A percentile compares a stretch with the other conserved stretches of the same genome.
phyloP scores from a whole-genome alignment of 1,284 basidiomycete species.

The Apiotrichum gamsii region DNA sequence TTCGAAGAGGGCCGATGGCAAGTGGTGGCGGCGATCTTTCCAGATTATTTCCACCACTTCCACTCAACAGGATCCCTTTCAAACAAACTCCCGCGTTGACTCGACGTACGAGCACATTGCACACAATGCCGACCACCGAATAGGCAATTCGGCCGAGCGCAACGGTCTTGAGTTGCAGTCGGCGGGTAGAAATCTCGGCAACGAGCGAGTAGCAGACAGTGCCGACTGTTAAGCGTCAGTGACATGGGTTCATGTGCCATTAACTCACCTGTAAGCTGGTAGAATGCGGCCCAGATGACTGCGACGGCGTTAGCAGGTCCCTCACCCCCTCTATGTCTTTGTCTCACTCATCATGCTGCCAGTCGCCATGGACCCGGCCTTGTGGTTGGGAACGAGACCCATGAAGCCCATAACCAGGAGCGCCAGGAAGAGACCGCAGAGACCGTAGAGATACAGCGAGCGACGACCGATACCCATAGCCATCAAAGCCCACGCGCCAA shows the following conservation, averaged over 20 bases:
- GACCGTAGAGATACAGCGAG: constrained; percentile 49
- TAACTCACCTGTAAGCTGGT: too few species aligned
- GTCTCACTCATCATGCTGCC: too few species aligned
- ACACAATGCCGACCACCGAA: constrained; percentile 47
- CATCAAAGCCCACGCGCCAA: constrained; percentile 45
- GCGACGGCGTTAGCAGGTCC: too few species aligned
- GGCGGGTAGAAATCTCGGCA: constrained; percentile 50
- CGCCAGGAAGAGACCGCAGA: constrained; percentile 21
- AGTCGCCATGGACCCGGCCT: constrained; percentile 29
- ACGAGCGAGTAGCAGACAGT: constrained; percentile 45
- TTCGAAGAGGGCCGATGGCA: too few species aligned
- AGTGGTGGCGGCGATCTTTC: too few species aligned
- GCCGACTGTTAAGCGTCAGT: constrained; percentile 36
- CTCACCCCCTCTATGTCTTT: too few species aligned
- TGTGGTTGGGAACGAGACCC: constrained; percentile 41
- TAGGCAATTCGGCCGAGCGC: constrained; percentile 50
- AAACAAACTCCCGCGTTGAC: too few species aligned
- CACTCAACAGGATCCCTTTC: too few species aligned
- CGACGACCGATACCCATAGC: constrained; percentile 47
- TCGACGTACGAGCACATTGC: too few species aligned
- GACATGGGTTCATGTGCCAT: too few species aligned
- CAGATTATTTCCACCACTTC: too few species aligned
- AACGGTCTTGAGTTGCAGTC: constrained; percentile 52
- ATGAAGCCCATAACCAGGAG: constrained; percentile 50
- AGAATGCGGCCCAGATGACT: constrained; percentile 46